These are phyloP conservation scores for Solanum appendiculatum DNA, from an alignment of 257 asterid genomes.

Conservation along the genomic window DNA sequence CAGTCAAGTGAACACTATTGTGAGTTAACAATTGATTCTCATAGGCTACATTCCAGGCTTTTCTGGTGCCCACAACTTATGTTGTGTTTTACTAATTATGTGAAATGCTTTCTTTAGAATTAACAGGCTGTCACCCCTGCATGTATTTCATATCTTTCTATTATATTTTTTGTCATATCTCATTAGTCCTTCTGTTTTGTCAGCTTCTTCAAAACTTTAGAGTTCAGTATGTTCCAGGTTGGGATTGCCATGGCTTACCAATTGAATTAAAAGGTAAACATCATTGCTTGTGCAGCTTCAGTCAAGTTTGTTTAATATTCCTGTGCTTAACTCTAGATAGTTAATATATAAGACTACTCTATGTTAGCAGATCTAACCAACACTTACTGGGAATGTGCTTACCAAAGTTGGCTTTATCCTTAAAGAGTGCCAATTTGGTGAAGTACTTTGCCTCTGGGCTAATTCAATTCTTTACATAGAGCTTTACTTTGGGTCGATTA, in stretches of 20 bases:
- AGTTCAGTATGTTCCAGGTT: slow-evolving; percentile 90
- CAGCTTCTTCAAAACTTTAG: slow-evolving; percentile 91
- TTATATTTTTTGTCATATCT: neutral
- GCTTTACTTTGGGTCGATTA: neutral
- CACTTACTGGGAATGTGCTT: neutral
- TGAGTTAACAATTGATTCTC: neutral
- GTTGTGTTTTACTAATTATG: neutral
- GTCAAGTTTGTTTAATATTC: neutral
- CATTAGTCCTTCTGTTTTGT: slow-evolving; percentile 1
- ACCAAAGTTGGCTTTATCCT: neutral
- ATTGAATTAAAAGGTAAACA: slow-evolving; percentile 94
- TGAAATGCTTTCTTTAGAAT: neutral
- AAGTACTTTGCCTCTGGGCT: neutral
- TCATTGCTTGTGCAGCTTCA: neutral
- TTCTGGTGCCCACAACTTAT: neutral
- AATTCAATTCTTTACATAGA: neutral
- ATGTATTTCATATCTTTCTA: neutral
- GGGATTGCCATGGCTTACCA: slow-evolving; percentile 99
- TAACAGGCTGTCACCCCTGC: neutral
- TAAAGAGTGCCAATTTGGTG: neutral
- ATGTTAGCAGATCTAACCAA: neutral
- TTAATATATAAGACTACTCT: neutral
- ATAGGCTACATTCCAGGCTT: neutral
- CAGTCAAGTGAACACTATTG: neutral
- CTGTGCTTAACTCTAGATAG: neutral